These are phyloP conservation scores for Eucalyptus grandis DNA, from an alignment of 345 rosid species.

Conservation along the genomic window DNA sequence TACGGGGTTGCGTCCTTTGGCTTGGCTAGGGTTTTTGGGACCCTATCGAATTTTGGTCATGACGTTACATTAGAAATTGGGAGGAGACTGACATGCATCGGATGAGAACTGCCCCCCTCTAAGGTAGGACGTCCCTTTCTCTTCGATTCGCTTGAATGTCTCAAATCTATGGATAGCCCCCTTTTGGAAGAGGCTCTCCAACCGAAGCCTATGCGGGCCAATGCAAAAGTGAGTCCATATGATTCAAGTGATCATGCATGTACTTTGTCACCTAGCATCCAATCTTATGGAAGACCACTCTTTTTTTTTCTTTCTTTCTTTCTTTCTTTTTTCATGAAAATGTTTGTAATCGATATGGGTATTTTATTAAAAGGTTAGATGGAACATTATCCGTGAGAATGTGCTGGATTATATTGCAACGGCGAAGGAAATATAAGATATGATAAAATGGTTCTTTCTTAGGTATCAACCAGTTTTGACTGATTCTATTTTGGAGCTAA, in stretches of 20 bases:
- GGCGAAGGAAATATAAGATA: background rate
- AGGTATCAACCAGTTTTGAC: fast-evolving
- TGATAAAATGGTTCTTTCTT: background rate
- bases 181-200: background rate
- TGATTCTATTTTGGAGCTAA: fast-evolving
- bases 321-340: background rate
- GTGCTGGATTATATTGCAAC: background rate
- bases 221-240: background rate
- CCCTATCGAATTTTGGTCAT: background rate
- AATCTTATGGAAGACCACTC: background rate
- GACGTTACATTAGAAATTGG: background rate
- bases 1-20: background rate
- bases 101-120: background rate
- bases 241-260: background rate
- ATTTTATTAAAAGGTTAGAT: background rate
- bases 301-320: background rate
- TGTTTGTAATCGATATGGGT: background rate
- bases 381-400: background rate
- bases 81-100: background rate
- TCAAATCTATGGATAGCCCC: background rate
- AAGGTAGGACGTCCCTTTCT: background rate
- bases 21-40: background rate
- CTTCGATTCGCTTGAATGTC: background rate
- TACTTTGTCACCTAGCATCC: background rate
- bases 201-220: background rate